Evolutionary conservation across 345 rosid genomes (phyloP), one percentile per base, ranked within the genome.

Genomic region (Raphanus sativus): DNA sequence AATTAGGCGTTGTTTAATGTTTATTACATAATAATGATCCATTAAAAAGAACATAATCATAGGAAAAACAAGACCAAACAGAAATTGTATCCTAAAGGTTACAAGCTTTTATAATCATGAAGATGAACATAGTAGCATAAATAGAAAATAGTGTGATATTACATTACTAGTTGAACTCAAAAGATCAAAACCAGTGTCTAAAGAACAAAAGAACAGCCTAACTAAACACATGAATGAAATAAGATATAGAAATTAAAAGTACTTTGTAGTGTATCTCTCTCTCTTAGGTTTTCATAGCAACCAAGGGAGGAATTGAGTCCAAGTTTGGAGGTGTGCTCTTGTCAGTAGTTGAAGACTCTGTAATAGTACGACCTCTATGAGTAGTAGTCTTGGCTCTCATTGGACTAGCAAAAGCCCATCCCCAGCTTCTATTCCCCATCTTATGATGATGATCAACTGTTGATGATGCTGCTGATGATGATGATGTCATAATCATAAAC

Each of bases 401-500:
- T 2, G 98, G 99, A 42, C 96, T 89, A 5, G 98, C 88, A 67
- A 95, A 91, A 45, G 93, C 93, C 98, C 97, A 90, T n/a, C 90
- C 87, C 97, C 99, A 91, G 81, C 87, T 87, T 75, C 75, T 88
- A 38, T 70, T 79, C 82, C 67, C 82, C 40, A 79, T 62, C 54
- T 79, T 79, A 78, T 66, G 67, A 60, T 85, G 45, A 38, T 67
- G 86, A 28, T 58, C 83, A 75, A 52, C 77, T 2, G 69, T 32
- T 45, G 87, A 81, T 67, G 89, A 84, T 1, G 97, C 77, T 2
- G 69, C 24, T 45, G 87, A 81, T 67, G 89, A 84, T 1, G 97
- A 89, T 0, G 97, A 87, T 0, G 95, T 84, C 2, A 95, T 87
- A 0, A 92, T 89, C 3, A 80, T 80, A 74, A 96, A 96, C 79